Percentiles rank a stretch among this genome's conserved stretches.
phyloP scores from a whole-genome alignment of 306 rosid species.

The Acacia crassicarpa region DNA sequence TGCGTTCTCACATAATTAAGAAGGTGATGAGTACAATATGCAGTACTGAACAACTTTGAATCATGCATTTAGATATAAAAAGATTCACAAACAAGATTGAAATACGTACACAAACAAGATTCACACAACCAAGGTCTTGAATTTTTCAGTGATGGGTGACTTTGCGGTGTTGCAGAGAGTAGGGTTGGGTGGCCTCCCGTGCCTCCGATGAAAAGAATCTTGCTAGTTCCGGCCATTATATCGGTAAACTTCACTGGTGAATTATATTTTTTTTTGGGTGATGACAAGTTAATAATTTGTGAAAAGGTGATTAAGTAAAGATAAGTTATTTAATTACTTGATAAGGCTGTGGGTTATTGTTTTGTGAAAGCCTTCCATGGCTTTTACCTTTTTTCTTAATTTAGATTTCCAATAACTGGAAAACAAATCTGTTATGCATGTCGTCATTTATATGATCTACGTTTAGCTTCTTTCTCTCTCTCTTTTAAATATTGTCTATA shows the following conservation, averaged over 20 bases:
- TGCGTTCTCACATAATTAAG: background rate
- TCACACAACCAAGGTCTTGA: background rate
- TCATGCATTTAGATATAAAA: background rate
- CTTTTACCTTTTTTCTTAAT: too few species aligned
- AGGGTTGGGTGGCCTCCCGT: background rate
- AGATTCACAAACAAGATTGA: background rate
- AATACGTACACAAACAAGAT: background rate
- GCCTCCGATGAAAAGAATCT: slow-evolving; percentile 8
- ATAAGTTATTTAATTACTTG: too few species aligned
- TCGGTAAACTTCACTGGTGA: background rate
- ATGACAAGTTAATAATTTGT: background rate
- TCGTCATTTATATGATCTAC: too few species aligned
- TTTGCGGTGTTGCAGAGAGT: background rate
- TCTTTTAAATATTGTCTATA: too few species aligned
- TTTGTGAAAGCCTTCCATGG: too few species aligned
- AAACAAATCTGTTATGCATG: too few species aligned
- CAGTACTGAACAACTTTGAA: background rate
- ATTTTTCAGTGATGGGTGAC: background rate
- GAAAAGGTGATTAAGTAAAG: background rate
- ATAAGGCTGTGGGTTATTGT: too few species aligned
- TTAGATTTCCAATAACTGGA: too few species aligned
- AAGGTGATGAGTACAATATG: too few species aligned
- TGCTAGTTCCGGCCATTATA: background rate
- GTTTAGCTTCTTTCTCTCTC: too few species aligned
- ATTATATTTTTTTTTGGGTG: too few species aligned